A percentile compares a stretch with the other conserved stretches of the same genome.
phyloP scores from a whole-genome alignment of 495 filamentous ascomycete species.

The Aspergillus ostianus region DNA sequence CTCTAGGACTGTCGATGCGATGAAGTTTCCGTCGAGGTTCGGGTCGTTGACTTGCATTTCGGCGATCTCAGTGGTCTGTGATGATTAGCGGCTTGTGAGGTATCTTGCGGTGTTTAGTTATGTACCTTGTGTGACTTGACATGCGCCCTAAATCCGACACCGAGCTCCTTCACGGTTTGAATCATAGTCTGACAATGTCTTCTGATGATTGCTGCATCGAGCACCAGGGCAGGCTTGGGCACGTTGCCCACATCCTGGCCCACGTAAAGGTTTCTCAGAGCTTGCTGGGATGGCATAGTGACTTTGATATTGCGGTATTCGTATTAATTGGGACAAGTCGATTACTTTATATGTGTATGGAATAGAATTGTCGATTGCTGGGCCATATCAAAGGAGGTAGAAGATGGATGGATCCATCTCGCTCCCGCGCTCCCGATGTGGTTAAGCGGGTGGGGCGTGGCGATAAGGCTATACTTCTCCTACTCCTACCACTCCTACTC shows the following conservation, averaged over 20 bases:
- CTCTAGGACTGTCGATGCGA: constrained; percentile 80
- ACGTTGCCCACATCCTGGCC: constrained; percentile 61
- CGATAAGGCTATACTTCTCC: no score
- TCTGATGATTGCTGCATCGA: constrained; percentile 66
- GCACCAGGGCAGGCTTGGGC: constrained; percentile 63
- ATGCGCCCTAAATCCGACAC: constrained; percentile 73
- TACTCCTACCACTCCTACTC: no score
- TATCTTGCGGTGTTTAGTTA: background rate
- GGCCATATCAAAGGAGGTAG: no score
- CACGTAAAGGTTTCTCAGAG: constrained; percentile 48
- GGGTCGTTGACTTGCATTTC: constrained; percentile 67
- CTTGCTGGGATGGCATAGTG: constrained; percentile 26
- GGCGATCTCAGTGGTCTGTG: constrained; percentile 70
- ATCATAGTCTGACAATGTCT: constrained; percentile 76
- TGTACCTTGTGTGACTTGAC: constrained; percentile 84
- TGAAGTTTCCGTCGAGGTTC: constrained; percentile 54
- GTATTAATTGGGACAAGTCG: no score
- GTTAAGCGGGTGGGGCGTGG: no score
- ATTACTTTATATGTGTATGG: no score
- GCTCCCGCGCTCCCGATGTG: no score
- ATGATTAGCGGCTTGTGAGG: constrained; percentile 48
- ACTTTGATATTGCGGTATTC: no score
- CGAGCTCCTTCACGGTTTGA: constrained; percentile 54
- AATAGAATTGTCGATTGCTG: no score
- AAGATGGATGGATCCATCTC: no score